These are phyloP conservation scores for Fragosphaeria purpurea DNA, from an alignment of 2,329 filamentous ascomycete genomes.

Conservation along the genomic window DNA sequence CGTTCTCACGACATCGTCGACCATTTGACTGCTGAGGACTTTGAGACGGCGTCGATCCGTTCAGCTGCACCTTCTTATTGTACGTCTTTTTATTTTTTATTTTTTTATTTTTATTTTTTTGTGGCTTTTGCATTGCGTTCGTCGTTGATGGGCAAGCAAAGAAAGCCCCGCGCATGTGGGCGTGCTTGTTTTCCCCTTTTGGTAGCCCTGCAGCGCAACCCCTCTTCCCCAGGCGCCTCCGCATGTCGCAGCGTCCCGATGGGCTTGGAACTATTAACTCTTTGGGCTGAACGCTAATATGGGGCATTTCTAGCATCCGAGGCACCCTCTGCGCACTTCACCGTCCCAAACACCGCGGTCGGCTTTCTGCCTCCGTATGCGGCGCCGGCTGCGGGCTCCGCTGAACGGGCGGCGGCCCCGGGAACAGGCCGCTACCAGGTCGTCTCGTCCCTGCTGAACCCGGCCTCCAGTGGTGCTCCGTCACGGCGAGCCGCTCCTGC, in stretches of 20 bases:
- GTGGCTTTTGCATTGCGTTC: neutral
- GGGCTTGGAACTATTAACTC: too few relatives aligned
- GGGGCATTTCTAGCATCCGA: conserved; percentile 41
- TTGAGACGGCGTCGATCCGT: conserved; percentile 57
- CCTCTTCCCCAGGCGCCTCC: too few relatives aligned
- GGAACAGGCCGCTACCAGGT: conserved; percentile 8
- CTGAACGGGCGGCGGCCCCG: conserved; percentile 6
- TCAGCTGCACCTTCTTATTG: conserved; percentile 60
- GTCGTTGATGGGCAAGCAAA: neutral
- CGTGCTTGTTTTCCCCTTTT: too few relatives aligned
- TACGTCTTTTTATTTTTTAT: conserved; percentile 25
- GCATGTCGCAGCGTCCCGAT: too few relatives aligned
- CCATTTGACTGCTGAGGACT: conserved; percentile 39
- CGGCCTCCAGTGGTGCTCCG: neutral
- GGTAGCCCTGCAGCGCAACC: too few relatives aligned
- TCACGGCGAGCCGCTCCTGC: neutral
- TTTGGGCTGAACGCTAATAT: too few relatives aligned
- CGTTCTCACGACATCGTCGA: conserved; percentile 10
- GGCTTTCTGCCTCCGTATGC: conserved; percentile 42
- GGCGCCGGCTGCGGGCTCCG: conserved; percentile 20
- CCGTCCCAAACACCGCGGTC: conserved; percentile 28
- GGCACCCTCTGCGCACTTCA: conserved; percentile 54
- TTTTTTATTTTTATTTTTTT: neutral
- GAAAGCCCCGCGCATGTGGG: too few relatives aligned
- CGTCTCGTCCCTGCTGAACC: neutral